Evolutionary conservation across 257 asterid genomes (phyloP).

Genomic region (Perilla frutescens): DNA sequence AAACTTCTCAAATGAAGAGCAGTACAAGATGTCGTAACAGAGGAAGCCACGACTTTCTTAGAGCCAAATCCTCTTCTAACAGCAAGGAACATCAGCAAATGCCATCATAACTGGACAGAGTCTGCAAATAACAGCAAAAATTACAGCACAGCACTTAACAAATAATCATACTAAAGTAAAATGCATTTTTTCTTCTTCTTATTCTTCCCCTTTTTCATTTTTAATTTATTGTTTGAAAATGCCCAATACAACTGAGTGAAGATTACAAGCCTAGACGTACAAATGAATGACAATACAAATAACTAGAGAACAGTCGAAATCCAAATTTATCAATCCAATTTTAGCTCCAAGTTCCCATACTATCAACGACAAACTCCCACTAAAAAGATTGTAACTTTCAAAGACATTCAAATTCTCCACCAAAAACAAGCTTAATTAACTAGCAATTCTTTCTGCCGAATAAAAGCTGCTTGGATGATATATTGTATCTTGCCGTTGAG

Average conservation of each 20-base stretch:
- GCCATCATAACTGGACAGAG: constrained; percentile 37
- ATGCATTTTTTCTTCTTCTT: not conserved
- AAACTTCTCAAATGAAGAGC: constrained; percentile 33
- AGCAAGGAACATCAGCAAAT: constrained; percentile 53
- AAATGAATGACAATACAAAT: not conserved
- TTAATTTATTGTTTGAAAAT: not conserved
- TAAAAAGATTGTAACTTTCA: not conserved
- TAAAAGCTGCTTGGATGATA: not conserved
- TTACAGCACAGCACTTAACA: constrained; percentile 10
- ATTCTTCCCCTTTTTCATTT: not conserved
- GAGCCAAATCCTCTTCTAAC: constrained; percentile 40
- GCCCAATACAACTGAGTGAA: not conserved
- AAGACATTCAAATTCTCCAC: not conserved
- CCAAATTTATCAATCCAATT: not conserved
- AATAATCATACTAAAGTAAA: not conserved
- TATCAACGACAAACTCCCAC: not conserved
- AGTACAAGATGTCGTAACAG: constrained; percentile 24
- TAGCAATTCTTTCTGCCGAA: not conserved
- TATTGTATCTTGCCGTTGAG: not conserved
- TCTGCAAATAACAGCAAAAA: constrained; percentile 30
- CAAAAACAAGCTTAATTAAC: not conserved
- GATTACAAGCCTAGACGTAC: not conserved
- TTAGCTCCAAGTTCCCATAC: constrained; percentile 2
- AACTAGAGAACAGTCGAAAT: not conserved
- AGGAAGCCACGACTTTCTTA: constrained; percentile 24